Percentiles rank a stretch among this genome's conserved stretches.
Evolutionary conservation across 2,329 filamentous ascomycete species (phyloP).

Genomic region (Ceratocystis cubensis): DNA sequence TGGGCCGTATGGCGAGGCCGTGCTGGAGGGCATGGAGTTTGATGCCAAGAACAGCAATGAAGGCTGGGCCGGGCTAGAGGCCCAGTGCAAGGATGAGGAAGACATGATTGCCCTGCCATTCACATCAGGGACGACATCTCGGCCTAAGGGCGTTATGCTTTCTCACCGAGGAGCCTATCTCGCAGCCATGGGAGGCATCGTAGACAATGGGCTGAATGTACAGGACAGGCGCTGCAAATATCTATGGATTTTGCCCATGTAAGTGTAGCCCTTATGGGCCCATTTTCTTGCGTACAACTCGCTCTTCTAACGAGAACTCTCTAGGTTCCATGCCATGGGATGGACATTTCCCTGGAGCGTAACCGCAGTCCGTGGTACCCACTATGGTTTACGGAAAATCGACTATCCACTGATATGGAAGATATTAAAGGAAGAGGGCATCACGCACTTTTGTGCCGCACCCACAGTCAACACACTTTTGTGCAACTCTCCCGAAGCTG

Average conservation of each 20-base stretch:
- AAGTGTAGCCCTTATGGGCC: slow-evolving; percentile 34
- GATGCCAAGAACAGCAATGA: slow-evolving; percentile 52
- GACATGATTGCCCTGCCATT: slow-evolving; percentile 78
- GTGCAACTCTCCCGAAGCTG: slow-evolving; percentile 66
- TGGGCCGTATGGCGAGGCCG: slow-evolving; percentile 71
- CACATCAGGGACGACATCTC: slow-evolving; percentile 83
- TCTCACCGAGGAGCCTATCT: slow-evolving; percentile 83
- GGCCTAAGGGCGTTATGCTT: slow-evolving; percentile 85
- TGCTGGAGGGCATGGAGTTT: slow-evolving; percentile 64
- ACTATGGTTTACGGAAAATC: slow-evolving; percentile 88
- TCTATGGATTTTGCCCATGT: slow-evolving; percentile 89
- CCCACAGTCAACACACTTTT: slow-evolving; percentile 93
- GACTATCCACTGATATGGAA: slow-evolving; percentile 91
- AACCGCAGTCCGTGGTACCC: slow-evolving; percentile 85
- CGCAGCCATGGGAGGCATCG: slow-evolving; percentile 69
- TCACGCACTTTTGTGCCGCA: slow-evolving; percentile 92
- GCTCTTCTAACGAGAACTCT: background rate
- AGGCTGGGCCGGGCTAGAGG: slow-evolving; percentile 67
- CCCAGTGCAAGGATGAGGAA: slow-evolving; percentile 62
- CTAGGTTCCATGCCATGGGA: slow-evolving; percentile 52
- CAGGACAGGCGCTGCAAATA: slow-evolving; percentile 61
- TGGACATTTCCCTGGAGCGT: slow-evolving; percentile 91
- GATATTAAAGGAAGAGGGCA: slow-evolving; percentile 68
- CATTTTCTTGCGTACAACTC: background rate
- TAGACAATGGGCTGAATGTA: slow-evolving; percentile 75